Percentiles rank a stretch among this genome's conserved stretches.
Conservation (phyloP, 441 rosid species). For the Mallotus japonicus region DNA sequence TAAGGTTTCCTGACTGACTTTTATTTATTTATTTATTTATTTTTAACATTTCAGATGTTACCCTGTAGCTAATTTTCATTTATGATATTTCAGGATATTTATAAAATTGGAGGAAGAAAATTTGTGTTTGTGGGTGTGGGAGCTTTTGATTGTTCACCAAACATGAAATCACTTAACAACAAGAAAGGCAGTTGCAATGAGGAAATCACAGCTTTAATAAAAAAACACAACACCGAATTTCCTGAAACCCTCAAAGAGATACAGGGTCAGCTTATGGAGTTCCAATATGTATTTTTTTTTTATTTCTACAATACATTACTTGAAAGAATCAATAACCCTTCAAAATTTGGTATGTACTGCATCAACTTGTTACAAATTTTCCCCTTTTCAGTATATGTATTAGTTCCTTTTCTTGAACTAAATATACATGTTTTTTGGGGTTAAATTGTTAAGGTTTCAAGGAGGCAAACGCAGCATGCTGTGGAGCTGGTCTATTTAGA, state of each 20-base stretch:
- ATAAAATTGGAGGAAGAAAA: constrained; percentile 19
- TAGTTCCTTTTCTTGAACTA: neutral
- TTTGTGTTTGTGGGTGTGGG: constrained; percentile 12
- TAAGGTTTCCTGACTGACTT: neutral
- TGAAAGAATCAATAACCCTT: constrained; percentile 35
- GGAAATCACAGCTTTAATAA: constrained; percentile 19
- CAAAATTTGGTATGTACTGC: constrained; percentile 30
- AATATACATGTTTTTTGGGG: neutral
- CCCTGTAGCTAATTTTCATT: too few relatives aligned
- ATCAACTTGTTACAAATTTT: neutral
- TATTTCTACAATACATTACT: constrained; percentile 27
- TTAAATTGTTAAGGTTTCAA: constrained; percentile 23
- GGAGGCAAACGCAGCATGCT: constrained; percentile 17
- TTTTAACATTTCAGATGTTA: neutral
- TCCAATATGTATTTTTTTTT: constrained; percentile 30
- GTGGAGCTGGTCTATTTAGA: constrained; percentile 27
- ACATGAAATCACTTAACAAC: constrained; percentile 17
- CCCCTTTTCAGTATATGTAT: neutral
- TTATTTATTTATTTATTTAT: neutral
- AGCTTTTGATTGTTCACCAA: constrained; percentile 22
- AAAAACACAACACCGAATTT: constrained; percentile 33
- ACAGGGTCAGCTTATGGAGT: constrained; percentile 28
- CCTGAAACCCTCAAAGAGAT: constrained; percentile 24
- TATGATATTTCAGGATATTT: constrained; percentile 18
- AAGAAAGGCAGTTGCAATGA: constrained; percentile 14